Conservation (phyloP, 2,329 filamentous ascomycete genomes). For the Monosporascus sp. region DNA sequence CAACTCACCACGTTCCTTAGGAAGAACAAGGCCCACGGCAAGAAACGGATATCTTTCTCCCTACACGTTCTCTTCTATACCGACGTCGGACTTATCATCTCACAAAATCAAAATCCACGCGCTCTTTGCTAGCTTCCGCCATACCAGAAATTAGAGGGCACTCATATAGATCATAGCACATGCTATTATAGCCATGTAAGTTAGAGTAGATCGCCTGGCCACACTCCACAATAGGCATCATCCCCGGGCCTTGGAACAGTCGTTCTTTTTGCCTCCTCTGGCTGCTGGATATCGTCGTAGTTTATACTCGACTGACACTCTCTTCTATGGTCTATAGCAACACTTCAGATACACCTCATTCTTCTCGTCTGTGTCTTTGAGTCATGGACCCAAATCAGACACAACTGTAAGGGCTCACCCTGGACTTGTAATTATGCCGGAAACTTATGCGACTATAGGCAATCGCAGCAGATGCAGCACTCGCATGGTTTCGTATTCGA, state of each 20-base stretch:
- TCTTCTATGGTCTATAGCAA: slow-evolving; percentile 27
- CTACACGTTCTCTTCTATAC: slow-evolving; percentile 31
- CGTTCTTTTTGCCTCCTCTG: background rate
- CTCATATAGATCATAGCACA: slow-evolving; percentile 26
- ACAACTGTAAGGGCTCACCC: slow-evolving; percentile 42
- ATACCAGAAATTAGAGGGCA: slow-evolving; percentile 23
- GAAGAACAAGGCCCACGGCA: slow-evolving; percentile 10
- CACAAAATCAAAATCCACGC: slow-evolving; percentile 26
- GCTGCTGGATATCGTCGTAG: background rate
- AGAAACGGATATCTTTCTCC: slow-evolving; percentile 11
- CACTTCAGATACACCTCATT: slow-evolving; percentile 26
- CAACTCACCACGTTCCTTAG: slow-evolving; percentile 40
- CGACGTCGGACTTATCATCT: slow-evolving; percentile 34
- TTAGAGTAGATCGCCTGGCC: slow-evolving; percentile 27
- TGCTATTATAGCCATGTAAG: slow-evolving; percentile 35
- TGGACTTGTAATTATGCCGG: slow-evolving; percentile 6
- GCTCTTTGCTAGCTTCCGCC: slow-evolving; percentile 28
- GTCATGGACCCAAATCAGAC: slow-evolving; percentile 48
- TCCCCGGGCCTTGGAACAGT: slow-evolving; percentile 12
- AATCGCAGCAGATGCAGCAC: slow-evolving; percentile 40
- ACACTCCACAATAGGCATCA: slow-evolving; percentile 33
- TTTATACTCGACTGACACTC: background rate
- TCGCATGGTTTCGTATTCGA: slow-evolving; percentile 43
- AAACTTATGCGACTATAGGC: slow-evolving; percentile 37
- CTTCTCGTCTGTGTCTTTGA: slow-evolving; percentile 27